Evolutionary conservation across 768 basidiomycete species (phyloP).

Genomic region (Albatrellus ellisii): DNA sequence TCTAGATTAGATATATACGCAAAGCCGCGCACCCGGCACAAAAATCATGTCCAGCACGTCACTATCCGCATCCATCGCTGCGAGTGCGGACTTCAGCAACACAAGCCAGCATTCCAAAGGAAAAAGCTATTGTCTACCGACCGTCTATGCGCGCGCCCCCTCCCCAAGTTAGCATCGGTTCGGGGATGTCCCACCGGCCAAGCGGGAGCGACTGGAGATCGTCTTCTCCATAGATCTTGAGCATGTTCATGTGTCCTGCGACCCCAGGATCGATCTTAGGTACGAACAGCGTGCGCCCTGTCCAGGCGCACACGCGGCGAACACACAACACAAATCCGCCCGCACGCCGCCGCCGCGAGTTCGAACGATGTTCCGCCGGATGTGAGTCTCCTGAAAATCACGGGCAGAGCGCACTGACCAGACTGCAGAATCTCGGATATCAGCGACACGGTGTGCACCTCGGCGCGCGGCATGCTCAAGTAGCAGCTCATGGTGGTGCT

Average conservation of each 20-base stretch:
- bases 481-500: conserved; percentile 55
- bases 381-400: not conserved
- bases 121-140: conserved; percentile 24
- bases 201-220: conserved; percentile 45
- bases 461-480: conserved; percentile 66
- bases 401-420: conserved; percentile 25
- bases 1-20: not conserved
- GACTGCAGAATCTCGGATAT: conserved; percentile 37
- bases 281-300: conserved; percentile 58
- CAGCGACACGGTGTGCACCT: conserved; percentile 45
- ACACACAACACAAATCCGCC: conserved; percentile 32
- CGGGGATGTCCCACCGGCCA: conserved; percentile 67
- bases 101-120: conserved; percentile 1
- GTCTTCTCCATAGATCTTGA: conserved; percentile 42
- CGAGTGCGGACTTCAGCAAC: not conserved
- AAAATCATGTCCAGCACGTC: not conserved
- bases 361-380: not conserved
- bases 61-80: conserved; percentile 1
- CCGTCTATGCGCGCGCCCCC: conserved; percentile 36
- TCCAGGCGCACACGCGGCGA: conserved; percentile 42
- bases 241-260: conserved; percentile 46
- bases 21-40: conserved; percentile 13
- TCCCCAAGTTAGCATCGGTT: conserved; percentile 37
- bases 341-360: not conserved
- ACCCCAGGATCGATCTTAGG: conserved; percentile 40